phyloP scores from a whole-genome alignment of 1,284 basidiomycete genomes.

The Malassezia sympodialis region DNA sequence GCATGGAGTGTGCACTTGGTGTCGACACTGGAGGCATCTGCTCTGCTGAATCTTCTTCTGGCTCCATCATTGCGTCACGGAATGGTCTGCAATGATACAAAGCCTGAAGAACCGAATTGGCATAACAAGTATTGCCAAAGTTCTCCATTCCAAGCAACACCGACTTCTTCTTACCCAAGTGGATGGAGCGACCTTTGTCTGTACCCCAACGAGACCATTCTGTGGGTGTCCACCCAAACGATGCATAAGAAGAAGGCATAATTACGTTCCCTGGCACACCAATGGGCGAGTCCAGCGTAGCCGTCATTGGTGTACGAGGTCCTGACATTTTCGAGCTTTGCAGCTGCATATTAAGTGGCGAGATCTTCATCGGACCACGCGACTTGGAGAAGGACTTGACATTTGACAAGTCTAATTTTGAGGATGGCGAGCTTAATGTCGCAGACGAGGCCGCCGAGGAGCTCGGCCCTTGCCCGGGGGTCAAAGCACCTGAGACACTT shows the following conservation, averaged over 20 bases:
- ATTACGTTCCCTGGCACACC: not conserved
- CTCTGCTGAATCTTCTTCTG: not conserved
- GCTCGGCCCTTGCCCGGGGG: not conserved
- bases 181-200: not conserved
- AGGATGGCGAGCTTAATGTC: not conserved
- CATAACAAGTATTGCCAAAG: constrained; percentile 55
- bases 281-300: not conserved
- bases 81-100: constrained; percentile 81
- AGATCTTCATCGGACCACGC: constrained; percentile 1
- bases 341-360: not conserved
- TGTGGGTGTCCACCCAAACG: not conserved
- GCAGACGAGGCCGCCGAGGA: not conserved
- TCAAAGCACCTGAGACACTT: constrained; percentile 24
- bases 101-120: constrained; percentile 92
- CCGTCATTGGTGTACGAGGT: not conserved
- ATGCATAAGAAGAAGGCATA: not conserved
- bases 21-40: not conserved
- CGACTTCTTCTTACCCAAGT: not conserved
- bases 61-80: constrained; percentile 57
- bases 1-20: not conserved
- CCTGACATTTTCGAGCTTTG: not conserved
- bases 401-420: not conserved
- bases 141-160: constrained; percentile 11
- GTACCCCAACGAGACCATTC: constrained; percentile 6
- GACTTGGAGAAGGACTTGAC: not conserved